These are phyloP conservation scores for Tubosaeta sp. DNA, from an alignment of 768 basidiomycete genomes.

Conservation along the genomic window DNA sequence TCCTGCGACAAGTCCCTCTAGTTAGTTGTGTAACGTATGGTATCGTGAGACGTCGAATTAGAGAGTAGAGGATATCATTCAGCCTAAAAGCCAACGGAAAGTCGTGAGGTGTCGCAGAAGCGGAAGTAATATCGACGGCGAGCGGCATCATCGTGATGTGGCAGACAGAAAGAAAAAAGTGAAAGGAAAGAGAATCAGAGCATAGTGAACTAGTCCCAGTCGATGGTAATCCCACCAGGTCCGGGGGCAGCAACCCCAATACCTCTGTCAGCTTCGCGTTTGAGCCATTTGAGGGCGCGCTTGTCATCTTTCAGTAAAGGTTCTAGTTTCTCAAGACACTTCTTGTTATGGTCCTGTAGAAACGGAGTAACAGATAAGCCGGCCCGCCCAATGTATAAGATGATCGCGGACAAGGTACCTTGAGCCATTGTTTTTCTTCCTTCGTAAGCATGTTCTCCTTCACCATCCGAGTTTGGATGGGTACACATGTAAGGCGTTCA, in stretches of 20 bases:
- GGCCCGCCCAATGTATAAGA: neutral
- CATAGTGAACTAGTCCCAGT: conserved; percentile 56
- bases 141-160: neutral
- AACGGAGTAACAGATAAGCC: conserved; percentile 9
- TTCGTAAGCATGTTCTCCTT: conserved; percentile 79
- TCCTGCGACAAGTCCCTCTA: conserved; percentile 20
- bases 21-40: conserved; percentile 24
- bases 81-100: conserved; percentile 1
- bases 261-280: conserved; percentile 68
- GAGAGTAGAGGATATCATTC: conserved; percentile 5
- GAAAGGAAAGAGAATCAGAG: neutral
- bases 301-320: conserved; percentile 72
- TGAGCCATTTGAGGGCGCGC: conserved; percentile 77
- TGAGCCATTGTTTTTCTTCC: conserved; percentile 85
- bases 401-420: conserved; percentile 39
- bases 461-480: conserved; percentile 89
- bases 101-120: conserved; percentile 22
- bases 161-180: neutral
- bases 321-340: conserved; percentile 59
- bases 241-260: conserved; percentile 64
- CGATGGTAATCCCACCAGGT: conserved; percentile 70
- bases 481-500: conserved; percentile 89
- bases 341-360: conserved; percentile 74
- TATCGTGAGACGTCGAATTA: conserved; percentile 19
- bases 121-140: conserved; percentile 4